Percentiles rank a stretch among this genome's conserved stretches.
Conservation (phyloP, 495 filamentous ascomycete genomes). For the Penicillium atrosanguineum region DNA sequence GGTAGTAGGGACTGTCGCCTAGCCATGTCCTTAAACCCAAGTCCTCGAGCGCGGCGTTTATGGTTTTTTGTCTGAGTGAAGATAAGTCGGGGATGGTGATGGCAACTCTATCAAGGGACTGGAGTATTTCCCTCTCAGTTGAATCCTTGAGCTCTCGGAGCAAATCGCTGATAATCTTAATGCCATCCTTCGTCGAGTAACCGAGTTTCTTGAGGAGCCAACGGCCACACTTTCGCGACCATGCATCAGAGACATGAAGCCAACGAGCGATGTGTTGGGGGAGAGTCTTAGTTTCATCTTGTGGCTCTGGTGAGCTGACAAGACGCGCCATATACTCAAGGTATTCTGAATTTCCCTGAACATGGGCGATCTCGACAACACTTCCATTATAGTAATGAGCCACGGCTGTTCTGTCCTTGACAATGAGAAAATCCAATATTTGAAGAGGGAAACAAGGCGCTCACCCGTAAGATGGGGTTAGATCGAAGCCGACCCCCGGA, state of each 20-base stretch:
- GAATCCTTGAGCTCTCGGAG: constrained; percentile 7
- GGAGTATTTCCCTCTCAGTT: constrained; percentile 8
- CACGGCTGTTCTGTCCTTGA: constrained; percentile 6
- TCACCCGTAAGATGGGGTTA: constrained; percentile 15
- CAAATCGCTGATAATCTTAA: constrained; percentile 13
- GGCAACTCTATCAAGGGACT: constrained; percentile 14
- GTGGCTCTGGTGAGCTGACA: not conserved
- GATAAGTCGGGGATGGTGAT: constrained; percentile 10
- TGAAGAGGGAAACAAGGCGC: not conserved
- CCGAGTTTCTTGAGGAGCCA: constrained; percentile 11
- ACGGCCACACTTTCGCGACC: constrained; percentile 1
- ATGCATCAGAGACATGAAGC: constrained; percentile 1
- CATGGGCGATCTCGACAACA: constrained; percentile 12
- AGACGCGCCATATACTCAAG: constrained; percentile 18
- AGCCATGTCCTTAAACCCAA: constrained; percentile 10
- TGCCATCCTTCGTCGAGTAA: constrained; percentile 5
- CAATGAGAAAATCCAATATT: not conserved
- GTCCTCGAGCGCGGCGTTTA: constrained; percentile 11
- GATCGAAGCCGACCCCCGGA: constrained; percentile 15
- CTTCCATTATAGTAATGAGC: constrained; percentile 17
- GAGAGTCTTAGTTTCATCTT: not conserved
- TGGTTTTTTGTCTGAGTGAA: constrained; percentile 1
- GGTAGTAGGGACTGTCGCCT: constrained; percentile 9
- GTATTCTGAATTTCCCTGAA: constrained; percentile 14
- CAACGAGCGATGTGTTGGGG: not conserved